These are phyloP conservation scores for Metarhizium rileyi DNA, from an alignment of 2,329 filamentous ascomycete species.

Conservation along the genomic window DNA sequence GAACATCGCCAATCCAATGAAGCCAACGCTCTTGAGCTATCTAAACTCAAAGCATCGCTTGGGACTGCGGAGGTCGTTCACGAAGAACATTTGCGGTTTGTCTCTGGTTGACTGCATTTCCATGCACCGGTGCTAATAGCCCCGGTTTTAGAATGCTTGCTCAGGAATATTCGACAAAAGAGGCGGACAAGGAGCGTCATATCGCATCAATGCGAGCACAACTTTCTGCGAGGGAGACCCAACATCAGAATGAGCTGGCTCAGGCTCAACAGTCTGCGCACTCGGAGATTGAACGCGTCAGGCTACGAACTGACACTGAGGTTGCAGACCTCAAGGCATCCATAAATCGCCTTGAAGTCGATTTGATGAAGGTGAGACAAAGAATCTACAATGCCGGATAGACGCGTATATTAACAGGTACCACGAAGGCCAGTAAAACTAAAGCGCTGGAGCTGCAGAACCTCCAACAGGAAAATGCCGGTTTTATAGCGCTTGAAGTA, in stretches of 20 bases:
- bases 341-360: slow-evolving; percentile 51
- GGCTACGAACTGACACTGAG: slow-evolving; percentile 47
- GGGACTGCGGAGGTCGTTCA: slow-evolving; percentile 17
- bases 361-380: slow-evolving; percentile 45
- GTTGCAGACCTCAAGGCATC: slow-evolving; percentile 52
- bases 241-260: slow-evolving; percentile 28
- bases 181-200: slow-evolving; percentile 15
- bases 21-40: slow-evolving; percentile 22
- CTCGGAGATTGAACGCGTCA: slow-evolving; percentile 38
- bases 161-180: slow-evolving; percentile 17
- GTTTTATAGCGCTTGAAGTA: slow-evolving; percentile 28
- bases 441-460: slow-evolving; percentile 50
- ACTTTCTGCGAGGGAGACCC: slow-evolving; percentile 14
- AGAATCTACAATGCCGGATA: neutral
- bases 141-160: neutral
- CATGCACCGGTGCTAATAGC: slow-evolving; percentile 3
- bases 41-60: slow-evolving; percentile 21
- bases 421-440: slow-evolving; percentile 46
- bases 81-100: slow-evolving; percentile 42
- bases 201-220: slow-evolving; percentile 11
- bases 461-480: slow-evolving; percentile 30
- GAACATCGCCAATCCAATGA: slow-evolving; percentile 61
- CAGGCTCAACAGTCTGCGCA: slow-evolving; percentile 38
- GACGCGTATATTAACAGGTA: neutral
- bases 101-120: slow-evolving; percentile 6